A percentile compares a stretch with the other conserved stretches of the same genome.
These are phyloP conservation scores for Acmispon strigosus DNA, from an alignment of 306 rosid genomes.

Conservation along the genomic window DNA sequence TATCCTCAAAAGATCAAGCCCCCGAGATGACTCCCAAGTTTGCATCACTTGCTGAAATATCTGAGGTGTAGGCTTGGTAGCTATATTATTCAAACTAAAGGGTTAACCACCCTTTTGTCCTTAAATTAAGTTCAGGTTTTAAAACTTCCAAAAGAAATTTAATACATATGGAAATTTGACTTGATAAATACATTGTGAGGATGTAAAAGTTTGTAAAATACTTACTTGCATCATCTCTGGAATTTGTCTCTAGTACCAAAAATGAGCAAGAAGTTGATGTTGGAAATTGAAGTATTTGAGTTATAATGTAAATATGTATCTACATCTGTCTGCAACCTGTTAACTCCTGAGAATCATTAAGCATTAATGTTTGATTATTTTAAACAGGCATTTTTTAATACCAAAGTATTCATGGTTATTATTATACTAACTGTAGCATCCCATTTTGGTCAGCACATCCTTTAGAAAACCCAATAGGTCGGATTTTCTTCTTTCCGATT, in stretches of 20 bases:
- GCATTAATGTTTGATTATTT: neutral
- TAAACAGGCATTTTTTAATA: neutral
- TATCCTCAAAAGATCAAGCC: neutral
- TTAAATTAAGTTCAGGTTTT: neutral
- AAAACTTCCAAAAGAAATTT: neutral
- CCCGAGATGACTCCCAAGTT: neutral
- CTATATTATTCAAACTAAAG: neutral
- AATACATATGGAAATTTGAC: neutral
- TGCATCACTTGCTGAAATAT: neutral
- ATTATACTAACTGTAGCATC: neutral
- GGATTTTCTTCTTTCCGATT: neutral
- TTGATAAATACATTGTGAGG: neutral
- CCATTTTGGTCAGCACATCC: neutral
- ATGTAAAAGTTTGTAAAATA: neutral
- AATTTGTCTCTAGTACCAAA: neutral
- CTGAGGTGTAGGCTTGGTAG: neutral
- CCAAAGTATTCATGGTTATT: neutral
- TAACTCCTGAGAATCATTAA: neutral
- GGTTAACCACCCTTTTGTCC: neutral
- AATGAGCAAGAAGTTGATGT: neutral
- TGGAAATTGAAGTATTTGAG: neutral
- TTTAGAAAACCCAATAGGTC: neutral
- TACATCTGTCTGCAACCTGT: neutral
- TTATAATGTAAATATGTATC: neutral
- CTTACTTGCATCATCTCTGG: neutral